Evolutionary conservation across 495 filamentous ascomycete genomes (phyloP).

Genomic region (Podospora australis): DNA sequence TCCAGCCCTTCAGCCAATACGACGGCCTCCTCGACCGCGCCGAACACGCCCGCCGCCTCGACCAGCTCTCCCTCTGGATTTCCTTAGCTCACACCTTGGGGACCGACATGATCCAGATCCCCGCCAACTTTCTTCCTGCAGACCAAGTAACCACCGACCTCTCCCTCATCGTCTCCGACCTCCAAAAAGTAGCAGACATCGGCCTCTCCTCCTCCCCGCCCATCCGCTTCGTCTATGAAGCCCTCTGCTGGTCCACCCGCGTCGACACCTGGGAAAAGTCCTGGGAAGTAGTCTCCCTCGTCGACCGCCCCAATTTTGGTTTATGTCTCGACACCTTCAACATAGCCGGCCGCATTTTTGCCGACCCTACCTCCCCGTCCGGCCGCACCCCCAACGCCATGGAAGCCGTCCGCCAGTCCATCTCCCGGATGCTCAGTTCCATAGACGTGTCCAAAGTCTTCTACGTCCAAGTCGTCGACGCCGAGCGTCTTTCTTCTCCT

Average conservation of each 20-base stretch:
- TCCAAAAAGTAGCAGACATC: constrained; percentile 60
- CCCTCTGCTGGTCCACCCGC: constrained; percentile 67
- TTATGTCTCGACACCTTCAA: constrained; percentile 79
- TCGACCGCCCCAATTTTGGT: constrained; percentile 68
- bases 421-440: constrained; percentile 48
- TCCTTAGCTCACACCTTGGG: constrained; percentile 53
- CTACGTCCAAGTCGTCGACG: constrained; percentile 76
- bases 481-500: constrained; percentile 54
- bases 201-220: constrained; percentile 46
- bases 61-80: constrained; percentile 66
- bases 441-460: constrained; percentile 67
- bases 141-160: constrained; percentile 51
- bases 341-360: constrained; percentile 67
- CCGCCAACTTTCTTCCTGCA: constrained; percentile 60
- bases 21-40: constrained; percentile 64
- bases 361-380: constrained; percentile 52
- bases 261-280: constrained; percentile 64
- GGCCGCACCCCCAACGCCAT: constrained; percentile 56
- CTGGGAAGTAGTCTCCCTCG: constrained; percentile 60
- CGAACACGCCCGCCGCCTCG: constrained; percentile 50
- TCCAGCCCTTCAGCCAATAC: constrained; percentile 77
- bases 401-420: constrained; percentile 47
- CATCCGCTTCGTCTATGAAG: constrained; percentile 72
- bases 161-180: constrained; percentile 55
- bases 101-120: constrained; percentile 69